phyloP scores from a whole-genome alignment of 1,284 basidiomycete species.

The Marasmius oreades region DNA sequence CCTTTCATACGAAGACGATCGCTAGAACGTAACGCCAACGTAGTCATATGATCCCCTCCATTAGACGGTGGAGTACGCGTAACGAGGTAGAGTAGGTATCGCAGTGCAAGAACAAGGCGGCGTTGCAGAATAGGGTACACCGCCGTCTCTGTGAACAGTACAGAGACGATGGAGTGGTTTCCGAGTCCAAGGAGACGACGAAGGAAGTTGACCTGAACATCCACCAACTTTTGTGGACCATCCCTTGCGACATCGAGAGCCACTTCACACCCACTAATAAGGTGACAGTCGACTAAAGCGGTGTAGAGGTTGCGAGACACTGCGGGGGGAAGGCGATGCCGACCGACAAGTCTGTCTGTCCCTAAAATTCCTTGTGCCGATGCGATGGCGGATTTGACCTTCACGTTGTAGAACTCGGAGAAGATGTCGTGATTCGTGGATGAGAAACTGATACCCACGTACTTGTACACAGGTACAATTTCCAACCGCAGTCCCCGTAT shows the following conservation, averaged over 20 bases:
- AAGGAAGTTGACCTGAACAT: background rate
- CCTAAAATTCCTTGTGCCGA: background rate
- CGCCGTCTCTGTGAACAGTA: background rate
- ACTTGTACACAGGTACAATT: slow-evolving; percentile 6
- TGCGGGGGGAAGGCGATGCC: background rate
- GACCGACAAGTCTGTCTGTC: background rate
- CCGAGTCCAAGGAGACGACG: background rate
- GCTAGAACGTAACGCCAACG: too few relatives aligned
- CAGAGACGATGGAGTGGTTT: background rate
- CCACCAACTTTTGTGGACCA: background rate
- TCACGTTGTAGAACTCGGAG: slow-evolving; percentile 1
- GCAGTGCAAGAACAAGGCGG: too few relatives aligned
- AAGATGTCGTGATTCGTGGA: slow-evolving; percentile 6
- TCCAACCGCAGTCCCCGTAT: background rate
- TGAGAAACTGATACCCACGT: slow-evolving; percentile 9
- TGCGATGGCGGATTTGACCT: slow-evolving; percentile 21
- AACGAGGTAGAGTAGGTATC: too few relatives aligned
- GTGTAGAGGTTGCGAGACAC: background rate
- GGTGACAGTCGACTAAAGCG: too few relatives aligned
- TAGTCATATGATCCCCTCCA: too few relatives aligned
- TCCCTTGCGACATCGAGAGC: too few relatives aligned
- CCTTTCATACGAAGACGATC: too few relatives aligned
- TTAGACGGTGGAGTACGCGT: too few relatives aligned
- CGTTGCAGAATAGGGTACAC: too few relatives aligned
- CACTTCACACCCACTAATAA: too few relatives aligned